Evolutionary conservation across 768 basidiomycete genomes (phyloP).

Genomic region (Agaricus sinodeliciosus): DNA sequence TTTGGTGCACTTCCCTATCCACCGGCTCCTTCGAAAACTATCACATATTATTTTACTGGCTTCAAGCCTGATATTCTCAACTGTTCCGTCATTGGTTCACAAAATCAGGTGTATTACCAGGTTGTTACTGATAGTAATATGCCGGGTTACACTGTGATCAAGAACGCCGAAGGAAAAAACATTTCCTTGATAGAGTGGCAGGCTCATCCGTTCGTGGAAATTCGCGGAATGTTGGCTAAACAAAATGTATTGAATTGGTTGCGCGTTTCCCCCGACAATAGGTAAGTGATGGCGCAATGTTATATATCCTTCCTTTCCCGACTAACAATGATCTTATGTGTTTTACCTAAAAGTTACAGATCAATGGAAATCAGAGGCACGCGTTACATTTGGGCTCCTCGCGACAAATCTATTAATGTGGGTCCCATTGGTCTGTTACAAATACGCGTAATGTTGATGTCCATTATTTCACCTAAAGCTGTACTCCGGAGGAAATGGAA

Average conservation of each 20-base stretch:
- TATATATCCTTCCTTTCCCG: background rate
- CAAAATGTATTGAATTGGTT: conserved; percentile 51
- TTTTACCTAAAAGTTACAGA: conserved; percentile 30
- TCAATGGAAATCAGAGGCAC: conserved; percentile 45
- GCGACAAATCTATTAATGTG: conserved; percentile 48
- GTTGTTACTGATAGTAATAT: conserved; percentile 43
- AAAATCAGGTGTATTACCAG: conserved; percentile 39
- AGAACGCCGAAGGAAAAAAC: conserved; percentile 37
- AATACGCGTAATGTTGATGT: background rate
- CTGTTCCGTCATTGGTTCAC: conserved; percentile 45
- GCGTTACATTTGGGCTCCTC: conserved; percentile 50
- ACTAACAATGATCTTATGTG: conserved; percentile 1
- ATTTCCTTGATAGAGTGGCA: conserved; percentile 58
- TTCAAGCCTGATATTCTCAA: conserved; percentile 49
- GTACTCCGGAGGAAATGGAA: conserved; percentile 31
- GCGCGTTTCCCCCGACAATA: conserved; percentile 39
- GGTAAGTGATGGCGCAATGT: conserved; percentile 17
- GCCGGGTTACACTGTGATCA: conserved; percentile 49
- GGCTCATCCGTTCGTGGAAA: conserved; percentile 41
- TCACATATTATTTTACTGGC: conserved; percentile 42
- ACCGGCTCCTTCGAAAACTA: conserved; percentile 22
- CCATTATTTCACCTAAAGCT: conserved; percentile 28
- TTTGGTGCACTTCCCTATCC: conserved; percentile 62
- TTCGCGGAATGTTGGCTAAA: conserved; percentile 42
- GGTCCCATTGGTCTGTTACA: conserved; percentile 13